phyloP scores from a whole-genome alignment of 371 early-diverging fungal species.

The Syncephalastrum sp. region DNA sequence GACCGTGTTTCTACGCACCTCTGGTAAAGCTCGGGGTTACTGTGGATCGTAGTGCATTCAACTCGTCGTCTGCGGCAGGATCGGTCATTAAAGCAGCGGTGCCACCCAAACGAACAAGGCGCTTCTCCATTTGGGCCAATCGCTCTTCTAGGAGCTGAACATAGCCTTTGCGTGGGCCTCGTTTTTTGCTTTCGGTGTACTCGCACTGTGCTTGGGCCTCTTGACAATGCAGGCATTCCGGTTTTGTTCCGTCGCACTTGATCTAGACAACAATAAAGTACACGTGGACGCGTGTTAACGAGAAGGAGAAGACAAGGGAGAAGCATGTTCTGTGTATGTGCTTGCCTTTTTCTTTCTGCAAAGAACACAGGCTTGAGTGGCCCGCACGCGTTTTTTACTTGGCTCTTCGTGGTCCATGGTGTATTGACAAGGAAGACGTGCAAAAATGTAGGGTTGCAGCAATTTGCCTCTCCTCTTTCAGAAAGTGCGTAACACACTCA shows the following conservation, averaged over 20 bases:
- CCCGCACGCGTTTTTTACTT: conserved; percentile 60
- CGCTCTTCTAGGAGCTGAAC: conserved; percentile 72
- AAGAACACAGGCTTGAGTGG: conserved; percentile 79
- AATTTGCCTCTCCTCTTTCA: too few relatives aligned
- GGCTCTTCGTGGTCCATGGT: too few relatives aligned
- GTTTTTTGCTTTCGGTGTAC: conserved; percentile 73
- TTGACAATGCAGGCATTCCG: conserved; percentile 77
- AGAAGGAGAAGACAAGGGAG: neutral
- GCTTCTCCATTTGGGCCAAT: conserved; percentile 63
- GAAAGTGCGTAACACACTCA: too few relatives aligned
- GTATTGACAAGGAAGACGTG: too few relatives aligned
- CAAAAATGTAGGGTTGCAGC: too few relatives aligned
- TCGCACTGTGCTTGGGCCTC: conserved; percentile 66
- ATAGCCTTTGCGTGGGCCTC: conserved; percentile 82
- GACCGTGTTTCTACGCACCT: neutral
- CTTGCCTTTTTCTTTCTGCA: conserved; percentile 78
- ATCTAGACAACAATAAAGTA: conserved; percentile 35
- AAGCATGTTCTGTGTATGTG: neutral
- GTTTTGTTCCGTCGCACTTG: conserved; percentile 81
- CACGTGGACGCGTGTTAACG: neutral
- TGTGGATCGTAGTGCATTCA: too few relatives aligned
- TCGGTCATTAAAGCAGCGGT: conserved; percentile 10
- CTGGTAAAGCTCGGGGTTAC: too few relatives aligned
- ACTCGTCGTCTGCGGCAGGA: neutral
- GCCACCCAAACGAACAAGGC: conserved; percentile 23